These are phyloP conservation scores for Abrus precatorius DNA, from an alignment of 306 rosid species.

Conservation along the genomic window DNA sequence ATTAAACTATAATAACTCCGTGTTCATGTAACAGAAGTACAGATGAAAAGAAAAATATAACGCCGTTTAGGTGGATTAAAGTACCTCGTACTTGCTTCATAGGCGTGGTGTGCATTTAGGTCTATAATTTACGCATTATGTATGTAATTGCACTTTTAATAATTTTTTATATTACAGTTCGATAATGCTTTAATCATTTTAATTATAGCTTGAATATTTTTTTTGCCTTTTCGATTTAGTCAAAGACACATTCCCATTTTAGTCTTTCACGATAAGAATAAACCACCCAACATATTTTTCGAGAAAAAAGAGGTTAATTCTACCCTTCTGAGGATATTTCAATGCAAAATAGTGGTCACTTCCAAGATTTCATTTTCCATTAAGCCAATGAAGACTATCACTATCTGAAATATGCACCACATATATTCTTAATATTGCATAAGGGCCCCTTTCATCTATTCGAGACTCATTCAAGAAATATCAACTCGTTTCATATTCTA, in stretches of 20 bases:
- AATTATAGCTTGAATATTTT: neutral
- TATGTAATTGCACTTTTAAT: neutral
- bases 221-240: neutral
- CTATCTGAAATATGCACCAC: too few relatives aligned
- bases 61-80: slow-evolving; percentile 42
- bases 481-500: too few relatives aligned
- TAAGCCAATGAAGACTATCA: too few relatives aligned
- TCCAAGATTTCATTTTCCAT: neutral
- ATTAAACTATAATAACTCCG: neutral
- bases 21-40: slow-evolving; percentile 1
- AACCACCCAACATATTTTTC: neutral
- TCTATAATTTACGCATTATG: neutral
- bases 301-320: neutral
- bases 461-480: too few relatives aligned
- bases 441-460: too few relatives aligned
- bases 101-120: neutral
- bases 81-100: slow-evolving; percentile 26
- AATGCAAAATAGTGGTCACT: neutral
- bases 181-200: neutral
- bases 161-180: neutral
- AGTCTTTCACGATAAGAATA: neutral
- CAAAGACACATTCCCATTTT: neutral
- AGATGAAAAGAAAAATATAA: neutral
- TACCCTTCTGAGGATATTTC: neutral
- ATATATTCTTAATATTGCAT: too few relatives aligned